Evolutionary conservation across 768 basidiomycete genomes (phyloP), one percentile per base, ranked within the genome.

Genomic region (Leccinum subgranulosum): DNA sequence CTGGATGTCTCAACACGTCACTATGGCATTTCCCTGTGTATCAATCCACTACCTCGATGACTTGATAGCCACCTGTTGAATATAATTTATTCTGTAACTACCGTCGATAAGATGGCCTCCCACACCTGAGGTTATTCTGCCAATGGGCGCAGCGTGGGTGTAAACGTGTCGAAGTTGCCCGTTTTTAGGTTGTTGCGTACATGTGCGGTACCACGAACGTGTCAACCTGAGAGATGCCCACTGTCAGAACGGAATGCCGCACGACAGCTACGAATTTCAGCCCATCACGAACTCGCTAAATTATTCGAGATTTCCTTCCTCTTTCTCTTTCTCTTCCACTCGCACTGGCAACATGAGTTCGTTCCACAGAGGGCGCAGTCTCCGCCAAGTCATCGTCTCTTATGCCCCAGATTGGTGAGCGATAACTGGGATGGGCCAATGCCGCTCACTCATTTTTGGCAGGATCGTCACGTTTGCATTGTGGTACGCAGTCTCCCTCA

Each of bases 351-450:
- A 45, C 2, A 67, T 66, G 65, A 49, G 47, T 10, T 23, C 14
- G 2, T 60, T 56, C n/a, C 56, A 49, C 49, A 65, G 41, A 51
- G 53, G 47, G 0, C 69, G 62, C 10, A 54, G 57, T 28, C 57
- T 73, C 23, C 58, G 62, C 19, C 63, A 58, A 29, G 53, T 61
- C 50, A 2, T 65, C 31, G 23, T 78, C 8, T 87, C 87, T 0
- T 91, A 92, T 73, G 79, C 82, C 12, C 85, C 86, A 0, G 90
- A 92, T 67, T 92, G 90, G 90, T 90, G 66, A 64, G 82, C 25
- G 27, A 33, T 14, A 17, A 19, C 2, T 17, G 2, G 2, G 4
- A 49, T 8, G 39, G 23, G 27, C n/a, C 1, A 5, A 8, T 36
- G 15, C n/a, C n/a, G 33, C 10, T 6, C 21, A 14, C 19, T 31